Percentiles rank a stretch among this genome's conserved stretches.
These are phyloP conservation scores for Alternaria triticina DNA, from an alignment of 2,329 filamentous ascomycete species.

Conservation along the genomic window DNA sequence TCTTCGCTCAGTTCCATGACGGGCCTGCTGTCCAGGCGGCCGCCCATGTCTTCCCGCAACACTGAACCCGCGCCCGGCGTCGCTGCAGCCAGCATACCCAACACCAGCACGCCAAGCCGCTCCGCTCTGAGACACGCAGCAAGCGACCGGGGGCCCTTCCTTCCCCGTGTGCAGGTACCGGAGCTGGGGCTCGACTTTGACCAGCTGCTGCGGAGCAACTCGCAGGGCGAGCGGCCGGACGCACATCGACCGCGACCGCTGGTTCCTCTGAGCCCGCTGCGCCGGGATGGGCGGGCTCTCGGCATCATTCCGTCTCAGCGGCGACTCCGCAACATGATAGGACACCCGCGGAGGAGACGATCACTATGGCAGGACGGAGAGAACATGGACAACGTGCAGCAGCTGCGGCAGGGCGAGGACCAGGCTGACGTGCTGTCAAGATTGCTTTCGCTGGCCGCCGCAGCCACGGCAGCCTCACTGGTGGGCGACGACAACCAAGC, in stretches of 20 bases:
- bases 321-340: constrained; percentile 51
- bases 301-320: constrained; percentile 46
- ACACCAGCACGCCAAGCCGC: constrained; percentile 24
- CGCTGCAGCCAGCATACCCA: constrained; percentile 20
- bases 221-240: constrained; percentile 24
- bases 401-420: constrained; percentile 61
- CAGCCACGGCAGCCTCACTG: constrained; percentile 68
- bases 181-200: constrained; percentile 50
- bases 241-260: constrained; percentile 26
- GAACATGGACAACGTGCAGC: constrained; percentile 34
- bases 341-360: constrained; percentile 58
- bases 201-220: constrained; percentile 31
- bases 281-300: constrained; percentile 42
- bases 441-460: constrained; percentile 67
- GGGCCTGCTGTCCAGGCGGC: constrained; percentile 38
- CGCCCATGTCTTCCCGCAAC: constrained; percentile 26
- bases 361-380: constrained; percentile 50
- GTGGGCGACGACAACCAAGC: constrained; percentile 65
- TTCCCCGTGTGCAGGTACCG: constrained; percentile 42
- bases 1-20: constrained; percentile 46
- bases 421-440: constrained; percentile 67
- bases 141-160: constrained; percentile 40
- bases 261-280: constrained; percentile 24
- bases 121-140: constrained; percentile 30
- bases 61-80: constrained; percentile 20